Percentiles rank a stretch among this genome's conserved stretches.
These are phyloP conservation scores for Pseudocercospora fijiensis DNA, from an alignment of 2,329 filamentous ascomycete species.

Conservation along the genomic window DNA sequence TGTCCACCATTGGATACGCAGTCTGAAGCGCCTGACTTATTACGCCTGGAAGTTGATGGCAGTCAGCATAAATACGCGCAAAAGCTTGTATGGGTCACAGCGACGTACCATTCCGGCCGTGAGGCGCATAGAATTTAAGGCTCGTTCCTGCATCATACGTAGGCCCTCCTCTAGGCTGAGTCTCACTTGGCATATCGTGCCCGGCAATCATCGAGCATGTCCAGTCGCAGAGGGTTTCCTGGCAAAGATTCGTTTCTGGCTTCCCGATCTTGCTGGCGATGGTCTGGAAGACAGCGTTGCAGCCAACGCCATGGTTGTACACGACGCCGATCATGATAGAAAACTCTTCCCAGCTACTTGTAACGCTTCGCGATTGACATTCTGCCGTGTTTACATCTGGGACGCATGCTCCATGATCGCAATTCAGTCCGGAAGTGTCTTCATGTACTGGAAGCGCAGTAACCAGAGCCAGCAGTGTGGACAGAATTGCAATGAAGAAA, in stretches of 20 bases:
- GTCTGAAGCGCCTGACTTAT: background rate
- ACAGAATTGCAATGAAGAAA: background rate
- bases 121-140: background rate
- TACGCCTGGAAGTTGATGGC: background rate
- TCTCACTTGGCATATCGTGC: background rate
- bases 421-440: background rate
- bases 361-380: background rate
- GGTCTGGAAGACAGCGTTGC: background rate
- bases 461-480: background rate
- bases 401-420: background rate
- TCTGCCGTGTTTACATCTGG: background rate
- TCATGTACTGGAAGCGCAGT: background rate
- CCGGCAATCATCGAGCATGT: background rate
- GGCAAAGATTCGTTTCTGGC: background rate
- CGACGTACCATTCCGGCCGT: background rate
- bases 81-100: background rate
- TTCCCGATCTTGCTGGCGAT: background rate
- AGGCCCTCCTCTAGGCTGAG: background rate
- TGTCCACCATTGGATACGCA: background rate
- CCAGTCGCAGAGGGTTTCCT: background rate
- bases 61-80: background rate
- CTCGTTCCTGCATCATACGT: background rate
- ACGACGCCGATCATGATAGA: background rate
- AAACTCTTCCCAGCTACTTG: background rate
- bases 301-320: background rate